Evolutionary conservation across 805 yeast genomes (phyloP), one percentile per base, ranked within the genome.

Genomic region (Metschnikowia lunata): DNA sequence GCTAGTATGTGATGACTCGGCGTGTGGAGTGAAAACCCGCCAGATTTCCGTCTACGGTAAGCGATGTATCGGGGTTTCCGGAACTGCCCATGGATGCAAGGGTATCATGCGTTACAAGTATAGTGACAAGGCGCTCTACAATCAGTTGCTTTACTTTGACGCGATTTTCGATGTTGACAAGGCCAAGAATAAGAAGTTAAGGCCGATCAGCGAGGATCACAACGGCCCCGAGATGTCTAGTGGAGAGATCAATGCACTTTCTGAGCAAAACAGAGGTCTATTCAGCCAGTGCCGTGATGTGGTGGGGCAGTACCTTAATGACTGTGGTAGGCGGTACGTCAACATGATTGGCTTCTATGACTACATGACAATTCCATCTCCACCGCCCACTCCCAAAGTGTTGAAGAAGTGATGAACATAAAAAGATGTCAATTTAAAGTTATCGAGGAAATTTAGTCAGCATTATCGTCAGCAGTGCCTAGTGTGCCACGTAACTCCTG

Each of bases 21-120:
- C 93, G 1, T 91, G 98, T 67, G 87, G 85, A 1, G 71, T 79
- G 42, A 73, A 74, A 12, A 90, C 97, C 0, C 75, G 96, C 49
- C 96, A 90, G 59, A 76, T 93, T 23, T 80, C 90, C 15, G 97
- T 90, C 4, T 88, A 87, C 58, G 98, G 98, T 42, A 80, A 83
- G 54, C 76, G 91, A 52, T 89, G 98, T 62, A 72, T 88, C 47
- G 85, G 87, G 34, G 63, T 63, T 46, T 75, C 74, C 56, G 87
- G 87, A 2, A 74, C 68, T 34, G 80, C 82, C 1, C 75, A 69
- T 50, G 80, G 80, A 15, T 82, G 87, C 58, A 84, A 86, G 56
- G 97, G 98, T 32, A 79, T 84, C 9, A 84, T 89, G 88, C 71
- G 79, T 47, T 85, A 81, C 63, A 75, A 74, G 46, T 93, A 86